Base-by-base conservation (phyloP, 2,329 filamentous ascomycete genomes). In the Penicillium oxalicum region DNA sequence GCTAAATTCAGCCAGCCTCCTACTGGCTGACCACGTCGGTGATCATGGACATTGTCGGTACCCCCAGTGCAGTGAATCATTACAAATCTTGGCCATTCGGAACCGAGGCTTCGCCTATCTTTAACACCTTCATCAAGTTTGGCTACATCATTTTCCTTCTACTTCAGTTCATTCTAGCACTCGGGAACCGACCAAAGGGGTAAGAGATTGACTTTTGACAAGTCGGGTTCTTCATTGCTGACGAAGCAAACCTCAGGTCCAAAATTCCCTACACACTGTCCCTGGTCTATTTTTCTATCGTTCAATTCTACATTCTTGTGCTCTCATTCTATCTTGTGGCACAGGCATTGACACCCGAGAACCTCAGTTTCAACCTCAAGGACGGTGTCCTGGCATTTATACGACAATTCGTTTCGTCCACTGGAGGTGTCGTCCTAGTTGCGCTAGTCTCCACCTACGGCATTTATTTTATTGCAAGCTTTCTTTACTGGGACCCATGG, bases 21-120 rank as follows among this genome's bases (percentile, higher is more conserved):
- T 97, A 93, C 82, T 97, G 89, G 80, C 83, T 97, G 52, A 96
- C 91, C 27, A 96, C 90, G n/a, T 85, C 84, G 44, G 87, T 96
- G 67, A 95, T 97, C 69, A 94, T 97, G 88, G 86, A 95, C 68
- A 83, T 97, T 46, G 91, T 96, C 64, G 91, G 91, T 60, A 82
- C 75, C 9, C 83, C 86, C 27, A 74, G 76, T 24, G 65, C 73
- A 11, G 70, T 74, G 18, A 77, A 75, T 54, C 63, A 70, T 47
- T 71, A 81, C 44, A 77, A 83, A 54, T 88, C 79, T 47, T 97
- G 89, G 82, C 91, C 91, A 1, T 97, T 97, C 61, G 91, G 91
- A 57, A 84, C 91, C 66, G 80, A 73, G 0, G 88, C 82, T 34
- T 94, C 91, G 1, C 90, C 91, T 0, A 84, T 95, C 63, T 73